Conservation (phyloP, 192 early-diverging fungal genomes). For the Haplosporangium gracile region DNA sequence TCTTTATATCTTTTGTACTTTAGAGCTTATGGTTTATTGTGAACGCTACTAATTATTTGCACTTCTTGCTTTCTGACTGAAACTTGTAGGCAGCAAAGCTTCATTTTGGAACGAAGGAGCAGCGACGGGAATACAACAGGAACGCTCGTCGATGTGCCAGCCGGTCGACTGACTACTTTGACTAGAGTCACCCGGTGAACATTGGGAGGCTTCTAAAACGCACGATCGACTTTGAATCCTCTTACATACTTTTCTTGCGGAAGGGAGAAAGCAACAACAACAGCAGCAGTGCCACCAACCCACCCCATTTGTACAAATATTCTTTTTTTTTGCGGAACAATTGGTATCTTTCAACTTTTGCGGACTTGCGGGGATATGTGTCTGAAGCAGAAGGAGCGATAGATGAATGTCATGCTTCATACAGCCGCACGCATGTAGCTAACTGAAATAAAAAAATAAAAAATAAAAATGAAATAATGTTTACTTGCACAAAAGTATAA, state of each 20-base stretch:
- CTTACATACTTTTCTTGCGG: too few relatives aligned
- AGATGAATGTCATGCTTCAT: too few relatives aligned
- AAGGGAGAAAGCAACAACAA: too few relatives aligned
- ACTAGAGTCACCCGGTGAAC: background rate
- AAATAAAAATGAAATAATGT: background rate
- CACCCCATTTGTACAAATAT: too few relatives aligned
- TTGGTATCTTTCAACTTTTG: too few relatives aligned
- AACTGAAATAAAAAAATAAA: background rate
- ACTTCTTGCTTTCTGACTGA: background rate
- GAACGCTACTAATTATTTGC: background rate
- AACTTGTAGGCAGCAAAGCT: slow-evolving; percentile 36
- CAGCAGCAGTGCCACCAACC: too few relatives aligned
- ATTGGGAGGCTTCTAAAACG: too few relatives aligned
- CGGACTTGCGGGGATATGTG: too few relatives aligned
- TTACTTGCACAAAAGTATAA: background rate
- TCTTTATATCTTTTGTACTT: background rate
- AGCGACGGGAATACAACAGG: slow-evolving; percentile 53
- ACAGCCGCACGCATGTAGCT: too few relatives aligned
- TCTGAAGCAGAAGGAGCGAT: background rate
- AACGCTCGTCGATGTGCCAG: slow-evolving; percentile 51
- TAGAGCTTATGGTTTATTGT: too few relatives aligned
- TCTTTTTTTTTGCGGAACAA: too few relatives aligned
- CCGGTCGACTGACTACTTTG: slow-evolving; percentile 50
- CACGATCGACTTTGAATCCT: too few relatives aligned
- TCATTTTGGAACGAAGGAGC: slow-evolving; percentile 53